Conservation (phyloP, 2,329 filamentous ascomycete species). For the Colletotrichum musicola region DNA sequence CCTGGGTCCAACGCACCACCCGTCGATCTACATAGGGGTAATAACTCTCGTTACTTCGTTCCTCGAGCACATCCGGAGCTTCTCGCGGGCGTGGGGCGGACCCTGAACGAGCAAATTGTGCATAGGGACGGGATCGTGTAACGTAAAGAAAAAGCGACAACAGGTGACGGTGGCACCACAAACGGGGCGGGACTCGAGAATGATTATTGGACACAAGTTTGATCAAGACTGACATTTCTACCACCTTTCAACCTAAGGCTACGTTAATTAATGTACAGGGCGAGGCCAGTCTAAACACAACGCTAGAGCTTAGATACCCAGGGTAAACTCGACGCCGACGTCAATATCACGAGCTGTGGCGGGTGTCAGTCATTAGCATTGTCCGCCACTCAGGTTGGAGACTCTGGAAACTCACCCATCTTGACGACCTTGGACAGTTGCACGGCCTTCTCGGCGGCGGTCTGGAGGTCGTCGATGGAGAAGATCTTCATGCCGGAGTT, state of each 20-base stretch:
- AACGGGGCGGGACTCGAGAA: background rate
- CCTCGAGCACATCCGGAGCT: background rate
- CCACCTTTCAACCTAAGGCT: conserved; percentile 33
- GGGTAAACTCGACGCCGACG: conserved; percentile 93
- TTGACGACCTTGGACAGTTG: conserved; percentile 99
- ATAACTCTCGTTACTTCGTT: no score
- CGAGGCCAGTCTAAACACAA: conserved; percentile 38
- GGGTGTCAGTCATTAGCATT: conserved; percentile 33
- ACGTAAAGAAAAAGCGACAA: background rate
- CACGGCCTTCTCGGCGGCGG: conserved; percentile 95
- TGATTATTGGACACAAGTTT: conserved; percentile 6
- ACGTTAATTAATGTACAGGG: conserved; percentile 42
- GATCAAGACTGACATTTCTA: background rate
- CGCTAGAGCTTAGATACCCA: conserved; percentile 80
- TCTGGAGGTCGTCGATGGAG: conserved; percentile 98
- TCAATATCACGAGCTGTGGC: conserved; percentile 88
- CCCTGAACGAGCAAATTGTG: conserved; percentile 19
- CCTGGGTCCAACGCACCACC: no score
- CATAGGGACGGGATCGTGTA: background rate
- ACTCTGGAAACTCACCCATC: conserved; percentile 76
- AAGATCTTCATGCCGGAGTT: conserved; percentile 99
- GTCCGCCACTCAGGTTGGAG: background rate
- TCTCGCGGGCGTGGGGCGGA: conserved; percentile 15
- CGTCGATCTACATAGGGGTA: no score
- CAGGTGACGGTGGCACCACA: background rate